Conservation (phyloP, 768 basidiomycete species). For the Hysterangium stoloniferum region DNA sequence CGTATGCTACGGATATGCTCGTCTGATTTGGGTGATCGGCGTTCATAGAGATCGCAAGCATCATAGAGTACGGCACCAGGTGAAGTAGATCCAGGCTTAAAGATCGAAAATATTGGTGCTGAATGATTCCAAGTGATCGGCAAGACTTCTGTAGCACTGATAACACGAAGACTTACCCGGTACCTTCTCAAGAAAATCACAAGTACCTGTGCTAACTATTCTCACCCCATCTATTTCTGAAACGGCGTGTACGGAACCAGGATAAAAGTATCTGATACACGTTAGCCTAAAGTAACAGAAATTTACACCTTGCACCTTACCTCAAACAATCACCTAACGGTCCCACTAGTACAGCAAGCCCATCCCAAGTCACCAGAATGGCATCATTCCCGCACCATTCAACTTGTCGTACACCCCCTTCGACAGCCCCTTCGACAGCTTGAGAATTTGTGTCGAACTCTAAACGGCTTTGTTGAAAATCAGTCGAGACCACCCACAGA, state of each 20-base stretch:
- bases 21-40: slow-evolving; percentile 84
- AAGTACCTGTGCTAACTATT: slow-evolving; percentile 69
- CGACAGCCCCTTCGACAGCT: slow-evolving; percentile 44
- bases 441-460: slow-evolving; percentile 67
- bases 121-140: no score
- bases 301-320: slow-evolving; percentile 37
- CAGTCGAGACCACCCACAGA: slow-evolving; percentile 91
- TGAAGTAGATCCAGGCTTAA: slow-evolving; percentile 87
- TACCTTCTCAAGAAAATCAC: slow-evolving; percentile 91
- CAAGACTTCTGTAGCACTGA: no score
- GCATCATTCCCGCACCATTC: slow-evolving; percentile 98
- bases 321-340: slow-evolving; percentile 82
- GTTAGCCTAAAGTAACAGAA: neutral
- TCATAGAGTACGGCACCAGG: slow-evolving; percentile 89
- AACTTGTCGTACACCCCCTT: slow-evolving; percentile 58
- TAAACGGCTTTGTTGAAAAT: slow-evolving; percentile 83
- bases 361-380: slow-evolving; percentile 78
- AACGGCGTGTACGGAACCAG: slow-evolving; percentile 65
- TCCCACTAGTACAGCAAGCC: slow-evolving; percentile 76
- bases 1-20: slow-evolving; percentile 86
- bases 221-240: slow-evolving; percentile 88
- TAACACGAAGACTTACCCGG: slow-evolving; percentile 47
- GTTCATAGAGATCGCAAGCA: slow-evolving; percentile 82
- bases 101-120: slow-evolving; percentile 78
- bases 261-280: slow-evolving; percentile 62